Evolutionary conservation across 768 basidiomycete genomes (phyloP).

Genomic region (Lentinus tigrinus): DNA sequence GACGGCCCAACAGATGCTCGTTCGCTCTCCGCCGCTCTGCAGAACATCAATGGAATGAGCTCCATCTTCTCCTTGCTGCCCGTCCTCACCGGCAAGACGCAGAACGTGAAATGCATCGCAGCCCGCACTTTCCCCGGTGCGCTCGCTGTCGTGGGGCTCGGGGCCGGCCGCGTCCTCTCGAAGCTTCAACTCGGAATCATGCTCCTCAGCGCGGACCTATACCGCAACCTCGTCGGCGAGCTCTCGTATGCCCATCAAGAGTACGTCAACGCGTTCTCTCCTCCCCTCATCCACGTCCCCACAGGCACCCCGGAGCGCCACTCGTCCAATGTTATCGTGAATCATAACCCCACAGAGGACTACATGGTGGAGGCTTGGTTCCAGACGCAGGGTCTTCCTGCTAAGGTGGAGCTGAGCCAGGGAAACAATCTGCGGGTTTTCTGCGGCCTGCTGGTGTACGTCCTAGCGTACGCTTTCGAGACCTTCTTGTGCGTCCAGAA

Average conservation of each 20-base stretch:
- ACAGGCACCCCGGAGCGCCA: slow-evolving; percentile 9
- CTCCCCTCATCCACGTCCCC: slow-evolving; percentile 2
- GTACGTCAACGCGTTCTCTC: slow-evolving; percentile 10
- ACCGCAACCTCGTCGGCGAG: slow-evolving; percentile 9
- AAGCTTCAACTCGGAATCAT: slow-evolving; percentile 8
- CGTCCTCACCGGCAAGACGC: slow-evolving; percentile 10
- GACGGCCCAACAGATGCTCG: not conserved
- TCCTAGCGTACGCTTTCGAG: slow-evolving; percentile 1
- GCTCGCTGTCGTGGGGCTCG: not conserved
- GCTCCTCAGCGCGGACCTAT: slow-evolving; percentile 10
- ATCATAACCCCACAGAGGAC: slow-evolving; percentile 9
- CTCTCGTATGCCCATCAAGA: slow-evolving; percentile 6
- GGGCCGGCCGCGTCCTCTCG: slow-evolving; percentile 4
- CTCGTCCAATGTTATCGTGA: slow-evolving; percentile 6
- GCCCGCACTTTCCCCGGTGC: slow-evolving; percentile 6
- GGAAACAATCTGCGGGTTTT: not conserved
- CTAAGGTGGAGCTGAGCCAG: slow-evolving; percentile 4
- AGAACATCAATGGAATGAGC: slow-evolving; percentile 12
- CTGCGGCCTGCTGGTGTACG: not conserved
- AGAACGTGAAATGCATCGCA: slow-evolving; percentile 6
- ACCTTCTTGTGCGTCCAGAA: slow-evolving; percentile 5
- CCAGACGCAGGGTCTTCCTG: slow-evolving; percentile 4
- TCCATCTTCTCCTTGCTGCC: slow-evolving; percentile 8
- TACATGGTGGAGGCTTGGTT: slow-evolving; percentile 12
- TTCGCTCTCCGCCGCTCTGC: slow-evolving; percentile 1